phyloP scores from a whole-genome alignment of 495 filamentous ascomycete species.

The Penicillium egyptiacum region DNA sequence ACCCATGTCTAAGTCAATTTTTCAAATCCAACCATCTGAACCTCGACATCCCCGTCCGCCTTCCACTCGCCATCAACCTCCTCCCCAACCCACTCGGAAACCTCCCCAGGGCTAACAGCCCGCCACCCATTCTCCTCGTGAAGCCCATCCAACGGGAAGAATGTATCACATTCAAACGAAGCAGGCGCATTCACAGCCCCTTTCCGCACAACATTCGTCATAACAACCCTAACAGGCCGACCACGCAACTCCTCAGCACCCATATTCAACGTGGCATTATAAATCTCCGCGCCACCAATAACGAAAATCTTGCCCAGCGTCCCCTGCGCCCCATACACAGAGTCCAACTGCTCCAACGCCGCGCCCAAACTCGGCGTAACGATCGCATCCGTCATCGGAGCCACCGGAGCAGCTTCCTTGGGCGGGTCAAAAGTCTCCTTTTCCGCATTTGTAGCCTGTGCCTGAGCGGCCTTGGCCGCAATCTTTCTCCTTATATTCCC shows the following conservation, averaged over 20 bases:
- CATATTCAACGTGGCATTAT: conserved; percentile 62
- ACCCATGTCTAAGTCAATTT: conserved; percentile 19
- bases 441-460: conserved; percentile 14
- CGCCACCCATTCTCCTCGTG: conserved; percentile 36
- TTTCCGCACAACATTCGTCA: conserved; percentile 45
- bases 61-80: conserved; percentile 41
- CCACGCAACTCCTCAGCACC: conserved; percentile 12
- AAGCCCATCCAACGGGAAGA: conserved; percentile 63
- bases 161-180: conserved; percentile 85
- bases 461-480: conserved; percentile 12
- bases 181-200: conserved; percentile 45
- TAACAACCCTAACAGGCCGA: conserved; percentile 41
- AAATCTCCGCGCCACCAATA: conserved; percentile 89
- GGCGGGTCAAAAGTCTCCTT: conserved; percentile 17
- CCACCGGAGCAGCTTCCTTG: conserved; percentile 12
- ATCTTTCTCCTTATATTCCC: conserved; percentile 27
- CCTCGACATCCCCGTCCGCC: conserved; percentile 41
- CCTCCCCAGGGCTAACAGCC: conserved; percentile 36
- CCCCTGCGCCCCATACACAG: conserved; percentile 20
- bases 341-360: conserved; percentile 49
- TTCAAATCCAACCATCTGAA: conserved; percentile 50
- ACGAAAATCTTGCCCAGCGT: conserved; percentile 65
- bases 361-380: conserved; percentile 52
- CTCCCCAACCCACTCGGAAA: conserved; percentile 49
- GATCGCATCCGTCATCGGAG: conserved; percentile 36